A percentile compares a stretch with the other conserved stretches of the same genome.
Conservation (phyloP, 345 rosid genomes). For the Bruguiera gymnorhiza region DNA sequence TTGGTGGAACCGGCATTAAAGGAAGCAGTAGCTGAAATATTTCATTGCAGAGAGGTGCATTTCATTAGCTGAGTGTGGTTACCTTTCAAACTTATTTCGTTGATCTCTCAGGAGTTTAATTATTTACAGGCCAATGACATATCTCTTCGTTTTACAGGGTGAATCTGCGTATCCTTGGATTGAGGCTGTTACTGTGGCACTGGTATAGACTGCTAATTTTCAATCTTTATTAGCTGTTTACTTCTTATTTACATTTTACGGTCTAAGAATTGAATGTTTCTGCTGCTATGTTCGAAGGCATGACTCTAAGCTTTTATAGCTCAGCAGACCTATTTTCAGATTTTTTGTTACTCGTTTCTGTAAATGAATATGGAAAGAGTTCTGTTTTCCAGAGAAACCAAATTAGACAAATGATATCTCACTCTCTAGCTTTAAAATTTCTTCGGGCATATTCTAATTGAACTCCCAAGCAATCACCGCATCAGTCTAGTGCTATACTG, state of each 20-base stretch:
- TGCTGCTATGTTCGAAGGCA: too few relatives aligned
- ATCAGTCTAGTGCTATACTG: too few relatives aligned
- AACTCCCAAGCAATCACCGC: too few relatives aligned
- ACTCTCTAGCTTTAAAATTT: too few relatives aligned
- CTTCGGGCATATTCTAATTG: too few relatives aligned
- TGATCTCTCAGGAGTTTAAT: too few relatives aligned
- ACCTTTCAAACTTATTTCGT: not conserved
- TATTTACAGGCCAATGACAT: not conserved
- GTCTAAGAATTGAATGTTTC: too few relatives aligned
- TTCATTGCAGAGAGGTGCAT: conserved; percentile 44
- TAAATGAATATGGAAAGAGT: too few relatives aligned
- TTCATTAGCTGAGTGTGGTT: not conserved
- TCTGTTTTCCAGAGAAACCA: not conserved
- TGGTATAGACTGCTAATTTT: conserved; percentile 30
- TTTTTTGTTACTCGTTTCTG: too few relatives aligned
- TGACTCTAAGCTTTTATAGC: too few relatives aligned
- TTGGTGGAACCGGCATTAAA: conserved; percentile 37
- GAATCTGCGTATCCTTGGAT: conserved; percentile 45
- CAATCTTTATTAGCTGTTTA: not conserved
- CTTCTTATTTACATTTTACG: not conserved
- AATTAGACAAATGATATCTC: not conserved
- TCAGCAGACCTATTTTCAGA: too few relatives aligned
- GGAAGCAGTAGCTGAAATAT: conserved; percentile 51
- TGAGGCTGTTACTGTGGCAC: conserved; percentile 34
- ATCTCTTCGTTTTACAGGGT: conserved; percentile 27